Percentiles rank a stretch among this genome's conserved stretches.
Conservation (phyloP, 345 rosid genomes). For the Eucalyptus curtisii region DNA sequence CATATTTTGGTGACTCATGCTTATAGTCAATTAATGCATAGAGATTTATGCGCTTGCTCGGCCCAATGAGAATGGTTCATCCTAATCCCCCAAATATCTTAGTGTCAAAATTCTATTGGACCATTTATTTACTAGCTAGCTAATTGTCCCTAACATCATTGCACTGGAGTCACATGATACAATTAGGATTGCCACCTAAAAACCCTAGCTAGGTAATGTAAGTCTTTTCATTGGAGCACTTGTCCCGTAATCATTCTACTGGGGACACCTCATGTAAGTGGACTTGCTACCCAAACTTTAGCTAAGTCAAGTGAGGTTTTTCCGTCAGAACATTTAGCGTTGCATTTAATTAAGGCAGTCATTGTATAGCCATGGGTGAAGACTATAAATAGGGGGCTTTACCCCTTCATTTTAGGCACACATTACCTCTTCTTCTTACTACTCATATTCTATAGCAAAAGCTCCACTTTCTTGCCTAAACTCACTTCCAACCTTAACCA, state of each 20-base stretch:
- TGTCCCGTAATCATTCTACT: background rate
- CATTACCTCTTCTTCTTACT: background rate
- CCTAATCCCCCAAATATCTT: background rate
- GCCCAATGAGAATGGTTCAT: too few relatives aligned
- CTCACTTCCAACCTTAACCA: background rate
- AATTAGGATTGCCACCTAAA: background rate
- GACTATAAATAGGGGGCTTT: background rate
- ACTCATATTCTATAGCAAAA: background rate
- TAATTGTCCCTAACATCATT: background rate
- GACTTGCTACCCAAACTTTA: background rate
- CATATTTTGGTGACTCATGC: too few relatives aligned
- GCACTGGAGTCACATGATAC: background rate
- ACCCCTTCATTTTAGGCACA: background rate
- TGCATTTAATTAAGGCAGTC: background rate
- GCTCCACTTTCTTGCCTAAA: background rate
- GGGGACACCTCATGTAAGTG: background rate
- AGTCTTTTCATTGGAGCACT: background rate
- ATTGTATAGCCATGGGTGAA: background rate
- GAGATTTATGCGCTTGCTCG: too few relatives aligned
- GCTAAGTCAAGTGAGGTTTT: background rate
- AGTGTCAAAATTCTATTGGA: too few relatives aligned
- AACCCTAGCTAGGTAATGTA: background rate
- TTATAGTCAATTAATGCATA: too few relatives aligned
- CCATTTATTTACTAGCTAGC: background rate
- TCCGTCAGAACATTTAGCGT: accelerated